These are phyloP conservation scores for Chrysochromulina parva DNA, from an alignment of 78 protist genomes.

Conservation along the genomic window DNA sequence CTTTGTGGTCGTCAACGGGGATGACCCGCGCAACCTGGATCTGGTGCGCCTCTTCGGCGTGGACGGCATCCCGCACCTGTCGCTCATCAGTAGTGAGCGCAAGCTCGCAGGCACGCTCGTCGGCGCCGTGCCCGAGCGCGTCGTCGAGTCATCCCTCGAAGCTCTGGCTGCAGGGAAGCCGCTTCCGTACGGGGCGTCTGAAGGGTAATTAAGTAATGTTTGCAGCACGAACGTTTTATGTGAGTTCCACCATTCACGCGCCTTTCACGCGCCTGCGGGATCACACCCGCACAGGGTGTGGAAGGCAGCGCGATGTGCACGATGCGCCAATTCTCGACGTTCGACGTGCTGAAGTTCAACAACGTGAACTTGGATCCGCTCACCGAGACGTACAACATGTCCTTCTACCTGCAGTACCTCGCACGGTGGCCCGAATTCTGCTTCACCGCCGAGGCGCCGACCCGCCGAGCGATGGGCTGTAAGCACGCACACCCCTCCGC, in stretches of 20 bases:
- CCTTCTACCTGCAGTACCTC: slow-evolving; percentile 90
- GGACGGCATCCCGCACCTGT: not conserved
- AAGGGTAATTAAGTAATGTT: too few relatives aligned
- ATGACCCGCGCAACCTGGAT: not conserved
- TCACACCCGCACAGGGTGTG: too few relatives aligned
- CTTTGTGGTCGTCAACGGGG: not conserved
- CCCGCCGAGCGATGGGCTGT: not conserved
- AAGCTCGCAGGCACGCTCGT: not conserved
- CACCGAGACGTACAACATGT: slow-evolving; percentile 80
- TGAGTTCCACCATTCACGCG: too few relatives aligned
- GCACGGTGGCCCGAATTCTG: slow-evolving; percentile 88
- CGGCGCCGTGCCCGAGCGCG: not conserved
- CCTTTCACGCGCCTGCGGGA: too few relatives aligned
- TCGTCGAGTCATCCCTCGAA: not conserved
- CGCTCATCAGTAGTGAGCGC: not conserved
- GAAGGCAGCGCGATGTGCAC: slow-evolving; percentile 62
- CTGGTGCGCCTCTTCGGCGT: slow-evolving; percentile 4
- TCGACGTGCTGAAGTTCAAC: slow-evolving; percentile 72
- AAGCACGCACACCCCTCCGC: not conserved
- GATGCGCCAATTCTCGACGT: slow-evolving; percentile 60
- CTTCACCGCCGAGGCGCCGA: not conserved
- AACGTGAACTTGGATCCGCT: slow-evolving; percentile 69
- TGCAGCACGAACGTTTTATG: too few relatives aligned
- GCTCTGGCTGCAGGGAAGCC: too few relatives aligned
- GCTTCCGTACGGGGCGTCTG: too few relatives aligned